Conservation (phyloP, 805 yeast species). For the Teunomyces panamensis region DNA sequence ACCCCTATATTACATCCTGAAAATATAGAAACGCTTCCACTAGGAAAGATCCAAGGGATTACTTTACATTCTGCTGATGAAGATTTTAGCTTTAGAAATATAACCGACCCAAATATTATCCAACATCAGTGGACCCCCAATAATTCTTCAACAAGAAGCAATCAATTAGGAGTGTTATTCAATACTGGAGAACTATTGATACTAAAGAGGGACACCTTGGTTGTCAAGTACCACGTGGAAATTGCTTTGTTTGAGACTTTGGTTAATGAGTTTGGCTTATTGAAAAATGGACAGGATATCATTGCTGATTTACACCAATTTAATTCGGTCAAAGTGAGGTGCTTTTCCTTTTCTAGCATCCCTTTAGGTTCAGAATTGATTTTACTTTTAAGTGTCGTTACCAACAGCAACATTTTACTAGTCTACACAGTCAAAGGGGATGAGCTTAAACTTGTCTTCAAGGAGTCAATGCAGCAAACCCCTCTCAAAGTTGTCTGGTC, state of each 20-base stretch:
- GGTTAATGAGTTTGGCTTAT: conserved; percentile 18
- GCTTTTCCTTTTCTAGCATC: conserved; percentile 23
- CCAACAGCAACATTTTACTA: conserved; percentile 14
- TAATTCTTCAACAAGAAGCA: conserved; percentile 20
- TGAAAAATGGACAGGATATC: conserved; percentile 18
- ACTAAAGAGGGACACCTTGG: conserved; percentile 23
- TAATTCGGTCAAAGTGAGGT: conserved; percentile 21
- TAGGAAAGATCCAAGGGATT: conserved; percentile 26
- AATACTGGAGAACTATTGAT: conserved; percentile 39
- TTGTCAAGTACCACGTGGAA: conserved; percentile 22
- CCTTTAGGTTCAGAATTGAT: conserved; percentile 7
- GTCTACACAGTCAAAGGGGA: conserved; percentile 9
- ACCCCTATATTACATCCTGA: conserved; percentile 27
- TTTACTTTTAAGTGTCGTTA: conserved; percentile 10
- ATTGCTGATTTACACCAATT: conserved; percentile 18
- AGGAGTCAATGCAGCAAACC: not conserved
- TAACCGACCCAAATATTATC: conserved; percentile 32
- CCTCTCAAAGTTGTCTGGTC: conserved; percentile 18
- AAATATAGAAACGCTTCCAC: conserved; percentile 23
- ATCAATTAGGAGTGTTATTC: conserved; percentile 31
- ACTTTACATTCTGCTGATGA: conserved; percentile 25
- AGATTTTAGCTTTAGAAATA: conserved; percentile 26
- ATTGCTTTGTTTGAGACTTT: conserved; percentile 27
- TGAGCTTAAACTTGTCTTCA: not conserved
- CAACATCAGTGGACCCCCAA: conserved; percentile 35